Evolutionary conservation across 2,329 filamentous ascomycete species (phyloP).

Genomic region (Pseudocercospora crystallina): DNA sequence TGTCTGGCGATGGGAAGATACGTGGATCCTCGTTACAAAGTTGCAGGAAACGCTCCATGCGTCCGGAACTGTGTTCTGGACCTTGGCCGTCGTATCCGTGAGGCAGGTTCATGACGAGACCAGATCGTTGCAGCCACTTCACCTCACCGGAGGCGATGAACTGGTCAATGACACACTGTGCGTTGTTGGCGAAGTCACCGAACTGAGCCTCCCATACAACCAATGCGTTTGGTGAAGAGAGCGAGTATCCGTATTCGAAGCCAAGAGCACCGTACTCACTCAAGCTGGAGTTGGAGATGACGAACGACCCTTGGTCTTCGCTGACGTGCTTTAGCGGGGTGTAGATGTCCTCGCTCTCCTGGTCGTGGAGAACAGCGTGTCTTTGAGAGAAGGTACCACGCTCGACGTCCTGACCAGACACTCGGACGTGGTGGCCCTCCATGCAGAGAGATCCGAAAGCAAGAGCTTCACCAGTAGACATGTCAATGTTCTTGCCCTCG

Average conservation of each 20-base stretch:
- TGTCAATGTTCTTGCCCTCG: constrained; percentile 94
- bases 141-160: constrained; percentile 96
- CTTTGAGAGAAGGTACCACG: constrained; percentile 99
- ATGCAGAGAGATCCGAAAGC: constrained; percentile 88
- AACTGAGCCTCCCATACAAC: constrained; percentile 99
- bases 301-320: constrained; percentile 91
- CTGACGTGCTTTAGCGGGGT: constrained; percentile 87
- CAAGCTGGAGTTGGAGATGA: constrained; percentile 93
- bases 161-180: constrained; percentile 98
- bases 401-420: constrained; percentile 98
- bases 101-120: constrained; percentile 91
- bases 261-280: constrained; percentile 75
- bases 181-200: constrained; percentile 99
- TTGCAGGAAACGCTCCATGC: constrained; percentile 95
- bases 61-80: constrained; percentile 95
- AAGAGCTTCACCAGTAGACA: constrained; percentile 93
- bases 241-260: constrained; percentile 97
- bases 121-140: constrained; percentile 98
- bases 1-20: constrained; percentile 82
- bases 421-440: constrained; percentile 94
- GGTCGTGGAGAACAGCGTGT: constrained; percentile 95
- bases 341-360: constrained; percentile 89
- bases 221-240: constrained; percentile 92
- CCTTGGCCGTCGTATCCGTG: constrained; percentile 98
- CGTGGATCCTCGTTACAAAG: constrained; percentile 96